A percentile compares a stretch with the other conserved stretches of the same genome.
Evolutionary conservation across 2,329 filamentous ascomycete species (phyloP).

Genomic region (Ceratocystis huliohia): DNA sequence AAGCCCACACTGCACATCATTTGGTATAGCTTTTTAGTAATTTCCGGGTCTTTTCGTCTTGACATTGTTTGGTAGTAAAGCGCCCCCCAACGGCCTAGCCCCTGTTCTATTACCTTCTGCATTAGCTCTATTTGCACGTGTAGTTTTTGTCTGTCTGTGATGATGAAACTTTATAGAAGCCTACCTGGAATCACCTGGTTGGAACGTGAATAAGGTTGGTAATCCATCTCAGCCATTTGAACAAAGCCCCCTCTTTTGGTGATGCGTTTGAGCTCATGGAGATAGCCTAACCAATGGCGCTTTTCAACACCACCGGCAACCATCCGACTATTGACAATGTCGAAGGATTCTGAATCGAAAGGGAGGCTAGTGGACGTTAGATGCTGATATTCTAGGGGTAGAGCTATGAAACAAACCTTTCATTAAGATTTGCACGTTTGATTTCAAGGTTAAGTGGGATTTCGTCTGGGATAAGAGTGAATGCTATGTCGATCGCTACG

Average conservation of each 20-base stretch:
- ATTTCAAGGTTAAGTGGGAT: constrained; percentile 54
- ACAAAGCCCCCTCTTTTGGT: constrained; percentile 69
- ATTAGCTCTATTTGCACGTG: not conserved
- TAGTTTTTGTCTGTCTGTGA: not conserved
- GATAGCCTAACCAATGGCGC: constrained; percentile 60
- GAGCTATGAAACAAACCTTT: constrained; percentile 33
- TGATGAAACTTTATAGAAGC: constrained; percentile 20
- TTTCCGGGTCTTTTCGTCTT: constrained; percentile 52
- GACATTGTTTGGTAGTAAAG: constrained; percentile 37
- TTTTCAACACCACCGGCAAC: constrained; percentile 59
- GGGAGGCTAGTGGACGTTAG: constrained; percentile 40
- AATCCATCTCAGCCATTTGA: constrained; percentile 79
- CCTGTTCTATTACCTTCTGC: not conserved
- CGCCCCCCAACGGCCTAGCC: not conserved
- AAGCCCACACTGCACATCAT: constrained; percentile 52
- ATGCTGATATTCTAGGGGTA: not conserved
- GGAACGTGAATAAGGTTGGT: constrained; percentile 74
- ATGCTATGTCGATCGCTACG: constrained; percentile 12
- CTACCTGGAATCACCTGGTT: constrained; percentile 56
- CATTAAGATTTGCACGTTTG: constrained; percentile 61
- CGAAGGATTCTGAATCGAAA: constrained; percentile 59
- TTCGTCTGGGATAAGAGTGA: constrained; percentile 41
- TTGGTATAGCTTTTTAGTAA: constrained; percentile 45
- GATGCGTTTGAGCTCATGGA: constrained; percentile 61
- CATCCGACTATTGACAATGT: constrained; percentile 69